Base-by-base conservation (phyloP, 2,329 filamentous ascomycete genomes). In the Coniochaeta pulveracea region DNA sequence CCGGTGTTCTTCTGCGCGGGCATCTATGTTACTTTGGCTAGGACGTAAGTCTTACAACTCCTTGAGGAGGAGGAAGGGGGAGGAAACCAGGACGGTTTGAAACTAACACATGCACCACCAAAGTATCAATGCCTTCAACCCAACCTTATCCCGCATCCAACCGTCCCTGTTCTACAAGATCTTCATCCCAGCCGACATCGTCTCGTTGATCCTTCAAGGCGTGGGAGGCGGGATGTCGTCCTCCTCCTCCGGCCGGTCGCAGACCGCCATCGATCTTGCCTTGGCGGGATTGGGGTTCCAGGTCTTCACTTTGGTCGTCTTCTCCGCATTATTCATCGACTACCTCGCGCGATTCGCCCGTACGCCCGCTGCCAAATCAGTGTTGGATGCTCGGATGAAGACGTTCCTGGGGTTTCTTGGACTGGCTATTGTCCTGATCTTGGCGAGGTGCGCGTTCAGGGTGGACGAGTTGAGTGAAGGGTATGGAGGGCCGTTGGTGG, bases 1-100 rank as follows among this genome's bases (percentile, higher is more conserved):
- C 66, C 66, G 8, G 68, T 71, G 35, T 75, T 71, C 50, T 64
- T 69, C 45, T 64, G 71, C 18, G 77, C 76, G 1, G 73, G 72
- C 37, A 74, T 82, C 47, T 83, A 82, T 49, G 66, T 81, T 34
- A 77, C 72, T 19, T 61, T 80, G 19, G 56, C 56, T n/a, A 47
- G 53, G 34, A 50, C 57, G 50, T 52, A 34, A 39, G 49, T 46
- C 16, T 10, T 10, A 16, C 10, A 17, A 7, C n/a, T 17, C 8
- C 11, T 19, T n/a, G n/a, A n/a, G n/a, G n/a, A n/a, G n/a, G n/a
- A n/a, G n/a, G n/a, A n/a, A n/a, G n/a, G n/a, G n/a, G n/a, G n/a
- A n/a, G n/a, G n/a, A n/a, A n/a, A n/a, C n/a, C n/a, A n/a, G n/a
- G n/a, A n/a, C n/a, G n/a, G n/a, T 44, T 57, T 36, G 21, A 37